These are phyloP conservation scores for Suillus subalutaceus DNA, from an alignment of 768 basidiomycete genomes.

Conservation along the genomic window DNA sequence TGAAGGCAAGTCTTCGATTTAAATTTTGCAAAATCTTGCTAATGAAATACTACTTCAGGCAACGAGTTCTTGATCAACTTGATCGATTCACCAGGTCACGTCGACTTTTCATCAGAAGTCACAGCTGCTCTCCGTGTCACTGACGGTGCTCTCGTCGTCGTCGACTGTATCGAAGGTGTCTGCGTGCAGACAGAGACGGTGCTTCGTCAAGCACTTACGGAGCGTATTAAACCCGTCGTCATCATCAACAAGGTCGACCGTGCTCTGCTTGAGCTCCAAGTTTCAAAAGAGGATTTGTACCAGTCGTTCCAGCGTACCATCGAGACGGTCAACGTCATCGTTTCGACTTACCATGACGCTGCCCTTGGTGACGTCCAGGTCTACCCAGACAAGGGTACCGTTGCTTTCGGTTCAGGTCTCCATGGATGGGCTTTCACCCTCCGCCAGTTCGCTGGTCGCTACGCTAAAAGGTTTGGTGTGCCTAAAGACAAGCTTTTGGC, in stretches of 20 bases:
- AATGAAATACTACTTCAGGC: slow-evolving; percentile 45
- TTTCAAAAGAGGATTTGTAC: slow-evolving; percentile 94
- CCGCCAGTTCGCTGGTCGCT: slow-evolving; percentile 92
- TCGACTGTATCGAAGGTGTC: slow-evolving; percentile 99
- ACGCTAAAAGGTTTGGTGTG: slow-evolving; percentile 98
- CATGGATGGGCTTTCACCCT: slow-evolving; percentile 99
- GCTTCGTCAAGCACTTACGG: slow-evolving; percentile 92
- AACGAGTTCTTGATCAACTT: slow-evolving; percentile 99
- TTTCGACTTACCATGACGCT: slow-evolving; percentile 94
- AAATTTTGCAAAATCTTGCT: slow-evolving; percentile 13
- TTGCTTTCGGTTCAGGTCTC: slow-evolving; percentile 98
- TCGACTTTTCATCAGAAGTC: slow-evolving; percentile 99
- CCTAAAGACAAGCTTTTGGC: slow-evolving; percentile 98
- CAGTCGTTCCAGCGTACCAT: slow-evolving; percentile 98
- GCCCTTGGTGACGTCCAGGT: slow-evolving; percentile 98
- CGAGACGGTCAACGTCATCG: slow-evolving; percentile 97
- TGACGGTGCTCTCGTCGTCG: slow-evolving; percentile 98
- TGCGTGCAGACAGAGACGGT: slow-evolving; percentile 99
- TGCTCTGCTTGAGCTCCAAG: slow-evolving; percentile 97
- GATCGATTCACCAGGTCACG: slow-evolving; percentile 99
- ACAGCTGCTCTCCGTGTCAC: slow-evolving; percentile 99
- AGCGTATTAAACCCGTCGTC: slow-evolving; percentile 99
- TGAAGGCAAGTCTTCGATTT: slow-evolving; percentile 55
- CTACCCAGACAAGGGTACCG: slow-evolving; percentile 97
- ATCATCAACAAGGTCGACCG: slow-evolving; percentile 99